Percentiles rank a stretch among this genome's conserved stretches.
These are phyloP conservation scores for Hypomontagnella monticulosa DNA, from an alignment of 495 filamentous ascomycete genomes.

Conservation along the genomic window DNA sequence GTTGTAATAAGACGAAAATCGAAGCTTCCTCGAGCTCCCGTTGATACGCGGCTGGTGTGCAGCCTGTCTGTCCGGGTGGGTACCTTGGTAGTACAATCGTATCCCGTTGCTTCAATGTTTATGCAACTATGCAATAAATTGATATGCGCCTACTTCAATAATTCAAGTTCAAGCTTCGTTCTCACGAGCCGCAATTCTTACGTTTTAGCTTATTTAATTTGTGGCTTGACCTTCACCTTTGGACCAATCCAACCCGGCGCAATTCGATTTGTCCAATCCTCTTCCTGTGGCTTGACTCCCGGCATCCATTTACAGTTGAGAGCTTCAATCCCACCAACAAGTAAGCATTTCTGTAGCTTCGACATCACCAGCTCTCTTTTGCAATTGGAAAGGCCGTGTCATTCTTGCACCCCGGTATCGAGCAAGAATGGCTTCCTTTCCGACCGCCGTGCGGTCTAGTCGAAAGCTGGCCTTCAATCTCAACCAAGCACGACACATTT, in stretches of 20 bases:
- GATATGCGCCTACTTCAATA: no score
- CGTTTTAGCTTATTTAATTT: constrained; percentile 17
- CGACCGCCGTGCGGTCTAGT: constrained; percentile 58
- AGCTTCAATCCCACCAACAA: constrained; percentile 42
- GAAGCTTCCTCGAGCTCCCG: constrained; percentile 33
- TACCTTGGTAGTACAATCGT: constrained; percentile 15
- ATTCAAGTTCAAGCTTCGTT: no score
- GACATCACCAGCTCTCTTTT: constrained; percentile 32
- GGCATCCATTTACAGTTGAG: constrained; percentile 2
- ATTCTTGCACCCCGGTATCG: constrained; percentile 47
- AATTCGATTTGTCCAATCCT: constrained; percentile 14
- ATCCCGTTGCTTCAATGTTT: neutral
- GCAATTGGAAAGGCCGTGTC: constrained; percentile 45
- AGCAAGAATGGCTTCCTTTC: constrained; percentile 60
- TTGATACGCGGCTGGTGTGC: constrained; percentile 48
- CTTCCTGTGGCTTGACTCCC: constrained; percentile 36
- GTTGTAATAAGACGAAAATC: constrained; percentile 13
- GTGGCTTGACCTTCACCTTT: constrained; percentile 21
- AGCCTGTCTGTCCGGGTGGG: constrained; percentile 44
- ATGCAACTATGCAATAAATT: no score
- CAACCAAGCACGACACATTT: constrained; percentile 56
- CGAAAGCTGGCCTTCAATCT: constrained; percentile 44
- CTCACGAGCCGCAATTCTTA: no score
- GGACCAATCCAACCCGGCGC: constrained; percentile 21
- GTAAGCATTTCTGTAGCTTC: constrained; percentile 27